phyloP scores from a whole-genome alignment of 176 grass and related monocot genomes.

The Avena atlantica region DNA sequence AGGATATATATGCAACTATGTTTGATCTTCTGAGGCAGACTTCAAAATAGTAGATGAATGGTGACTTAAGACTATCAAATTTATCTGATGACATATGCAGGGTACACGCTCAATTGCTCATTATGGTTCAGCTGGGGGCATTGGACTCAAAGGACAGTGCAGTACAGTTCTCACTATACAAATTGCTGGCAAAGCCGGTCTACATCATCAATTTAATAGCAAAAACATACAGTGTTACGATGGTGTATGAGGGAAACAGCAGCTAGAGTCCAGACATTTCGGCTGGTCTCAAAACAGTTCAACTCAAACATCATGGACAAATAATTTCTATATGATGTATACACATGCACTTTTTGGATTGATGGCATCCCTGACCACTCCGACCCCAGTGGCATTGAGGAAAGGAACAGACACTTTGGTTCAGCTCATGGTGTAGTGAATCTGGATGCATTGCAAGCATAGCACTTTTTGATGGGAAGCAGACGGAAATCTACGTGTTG shows the following conservation, averaged over 20 bases:
- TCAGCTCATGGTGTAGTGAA: not conserved
- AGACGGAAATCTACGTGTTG: not conserved
- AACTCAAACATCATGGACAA: not conserved
- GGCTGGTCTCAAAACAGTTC: not conserved
- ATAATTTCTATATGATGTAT: conserved; percentile 5
- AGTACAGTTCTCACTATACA: conserved; percentile 21
- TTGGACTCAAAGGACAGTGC: not conserved
- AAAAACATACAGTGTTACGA: not conserved
- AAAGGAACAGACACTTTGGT: not conserved
- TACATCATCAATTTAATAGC: conserved; percentile 23
- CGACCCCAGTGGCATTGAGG: not conserved
- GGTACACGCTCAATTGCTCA: not conserved
- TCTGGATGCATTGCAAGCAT: not conserved
- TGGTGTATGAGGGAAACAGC: not conserved
- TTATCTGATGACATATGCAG: not conserved
- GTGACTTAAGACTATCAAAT: not conserved
- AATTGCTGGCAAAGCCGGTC: not conserved
- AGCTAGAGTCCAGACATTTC: conserved; percentile 20
- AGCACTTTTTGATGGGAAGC: not conserved
- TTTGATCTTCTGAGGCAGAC: conserved; percentile 11
- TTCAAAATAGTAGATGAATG: conserved; percentile 6
- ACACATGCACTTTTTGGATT: not conserved
- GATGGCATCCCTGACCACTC: not conserved
- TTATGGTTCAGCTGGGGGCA: not conserved
- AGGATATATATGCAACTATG: conserved; percentile 13